Evolutionary conservation across 306 rosid species (phyloP), one percentile per base, ranked within the genome.

Genomic region (Prunus mira): DNA sequence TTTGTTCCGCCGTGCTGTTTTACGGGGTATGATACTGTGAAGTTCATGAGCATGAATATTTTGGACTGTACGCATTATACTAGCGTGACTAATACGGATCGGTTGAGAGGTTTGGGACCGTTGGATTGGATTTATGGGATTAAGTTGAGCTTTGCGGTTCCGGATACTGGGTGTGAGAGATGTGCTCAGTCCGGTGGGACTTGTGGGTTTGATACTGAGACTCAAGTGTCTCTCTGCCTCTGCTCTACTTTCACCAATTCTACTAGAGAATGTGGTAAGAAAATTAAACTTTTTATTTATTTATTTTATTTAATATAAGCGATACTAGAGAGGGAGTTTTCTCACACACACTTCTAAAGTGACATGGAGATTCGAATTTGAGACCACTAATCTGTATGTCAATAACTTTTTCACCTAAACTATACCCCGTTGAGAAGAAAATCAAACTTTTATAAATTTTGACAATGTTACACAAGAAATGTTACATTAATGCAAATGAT

Each of bases 61-160:
- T 71, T 94, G 91, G 98, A 94, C 74, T 94, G 98, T 73, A 82
- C 93, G 3, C 98, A 94, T 65, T 91, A 91, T 50, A 91, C 98
- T 0, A 85, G 91, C 15, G 90, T 94, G 85, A 70, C 91, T 57
- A 83, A 89, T 61, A 65, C 82, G 9, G 88, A 85, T 41, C 74
- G 71, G 22, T 27, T 94, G 79, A 82, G 72, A 41, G 97, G 94
- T 17, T 78, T 91, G 5, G 96, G 87, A 11, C 94, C 97, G 55
- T 65, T 87, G 90, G 98, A 94, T 50, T 94, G 98, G 98, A 82
- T 90, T 28, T 94, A 94, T 66, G 98, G 96, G 74, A 94, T 94
- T 30, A 91, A 91, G 75, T 84, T 91, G 46, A 82, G 88, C 63
- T 94, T 86, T 57, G 70, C 91, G 6, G 80, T 94, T 19, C 87